A percentile compares a stretch with the other conserved stretches of the same genome.
Conservation (phyloP, 2,329 filamentous ascomycete species). For the Xylariaceae sp. region DNA sequence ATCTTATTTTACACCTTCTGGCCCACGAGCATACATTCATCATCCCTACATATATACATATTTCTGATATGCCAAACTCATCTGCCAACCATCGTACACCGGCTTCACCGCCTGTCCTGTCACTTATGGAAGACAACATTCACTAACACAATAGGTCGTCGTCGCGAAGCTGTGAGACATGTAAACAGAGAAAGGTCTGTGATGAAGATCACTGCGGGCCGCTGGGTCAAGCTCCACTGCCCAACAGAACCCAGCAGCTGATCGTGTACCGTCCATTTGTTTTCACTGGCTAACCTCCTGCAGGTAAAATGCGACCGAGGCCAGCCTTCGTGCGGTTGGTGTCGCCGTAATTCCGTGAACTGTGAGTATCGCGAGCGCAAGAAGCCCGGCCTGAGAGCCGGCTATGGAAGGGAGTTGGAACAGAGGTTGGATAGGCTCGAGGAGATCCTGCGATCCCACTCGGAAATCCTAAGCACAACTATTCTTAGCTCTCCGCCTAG, state of each 20-base stretch:
- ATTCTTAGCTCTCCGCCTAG: constrained; percentile 41
- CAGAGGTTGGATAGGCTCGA: constrained; percentile 68
- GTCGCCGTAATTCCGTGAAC: constrained; percentile 56
- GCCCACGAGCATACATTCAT: background rate
- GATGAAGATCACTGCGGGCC: background rate
- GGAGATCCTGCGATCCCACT: constrained; percentile 60
- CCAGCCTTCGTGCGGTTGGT: constrained; percentile 68
- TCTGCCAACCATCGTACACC: constrained; percentile 1
- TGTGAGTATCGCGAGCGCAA: constrained; percentile 68
- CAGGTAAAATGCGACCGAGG: constrained; percentile 72
- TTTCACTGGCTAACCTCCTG: constrained; percentile 10
- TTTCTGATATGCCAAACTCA: constrained; percentile 20
- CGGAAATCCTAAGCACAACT: constrained; percentile 60
- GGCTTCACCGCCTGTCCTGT: background rate
- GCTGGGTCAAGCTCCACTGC: background rate
- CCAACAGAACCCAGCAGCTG: background rate
- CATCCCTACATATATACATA: background rate
- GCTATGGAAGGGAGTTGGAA: constrained; percentile 69
- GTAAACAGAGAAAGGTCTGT: constrained; percentile 73
- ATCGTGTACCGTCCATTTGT: background rate
- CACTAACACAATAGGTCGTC: constrained; percentile 37
- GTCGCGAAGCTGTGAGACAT: constrained; percentile 63
- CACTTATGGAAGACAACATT: constrained; percentile 10
- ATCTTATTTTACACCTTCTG: background rate
- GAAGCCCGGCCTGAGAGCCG: constrained; percentile 61